Percentiles rank a stretch among this genome's conserved stretches.
phyloP scores from a whole-genome alignment of 441 rosid genomes.

The Macaranga tanarius region DNA sequence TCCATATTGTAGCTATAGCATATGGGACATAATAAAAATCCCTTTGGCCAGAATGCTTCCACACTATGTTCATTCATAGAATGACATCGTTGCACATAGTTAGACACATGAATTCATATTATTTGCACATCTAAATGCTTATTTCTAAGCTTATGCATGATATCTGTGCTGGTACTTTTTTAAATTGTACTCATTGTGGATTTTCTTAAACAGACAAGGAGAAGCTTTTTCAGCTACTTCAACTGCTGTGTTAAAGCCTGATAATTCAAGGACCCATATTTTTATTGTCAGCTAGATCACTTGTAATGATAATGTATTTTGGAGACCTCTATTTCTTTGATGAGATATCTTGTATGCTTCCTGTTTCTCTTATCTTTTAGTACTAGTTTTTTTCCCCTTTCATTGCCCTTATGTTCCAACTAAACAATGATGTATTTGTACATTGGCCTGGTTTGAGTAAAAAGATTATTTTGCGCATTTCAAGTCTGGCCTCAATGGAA shows the following conservation, averaged over 20 bases:
- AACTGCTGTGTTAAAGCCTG: conserved; percentile 85
- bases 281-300: background rate
- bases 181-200: background rate
- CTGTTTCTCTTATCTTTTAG: background rate
- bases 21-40: too few species aligned
- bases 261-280: conserved; percentile 9
- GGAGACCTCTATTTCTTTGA: conserved; percentile 3
- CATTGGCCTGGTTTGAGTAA: background rate
- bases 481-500: background rate
- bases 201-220: conserved; percentile 55
- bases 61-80: too few species aligned
- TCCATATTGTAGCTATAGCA: background rate
- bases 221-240: conserved; percentile 86
- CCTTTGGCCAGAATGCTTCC: background rate
- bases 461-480: background rate
- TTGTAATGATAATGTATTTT: conserved; percentile 18
- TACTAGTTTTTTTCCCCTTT: background rate
- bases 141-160: too few species aligned
- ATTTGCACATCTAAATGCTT: too few species aligned
- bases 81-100: too few species aligned
- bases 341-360: background rate
- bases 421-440: background rate
- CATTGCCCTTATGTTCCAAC: background rate
- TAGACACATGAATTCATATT: too few species aligned
- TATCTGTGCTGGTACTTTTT: background rate